Evolutionary conservation across 2,329 filamentous ascomycete genomes (phyloP).

Genomic region (Exophiala dermatitidis): DNA sequence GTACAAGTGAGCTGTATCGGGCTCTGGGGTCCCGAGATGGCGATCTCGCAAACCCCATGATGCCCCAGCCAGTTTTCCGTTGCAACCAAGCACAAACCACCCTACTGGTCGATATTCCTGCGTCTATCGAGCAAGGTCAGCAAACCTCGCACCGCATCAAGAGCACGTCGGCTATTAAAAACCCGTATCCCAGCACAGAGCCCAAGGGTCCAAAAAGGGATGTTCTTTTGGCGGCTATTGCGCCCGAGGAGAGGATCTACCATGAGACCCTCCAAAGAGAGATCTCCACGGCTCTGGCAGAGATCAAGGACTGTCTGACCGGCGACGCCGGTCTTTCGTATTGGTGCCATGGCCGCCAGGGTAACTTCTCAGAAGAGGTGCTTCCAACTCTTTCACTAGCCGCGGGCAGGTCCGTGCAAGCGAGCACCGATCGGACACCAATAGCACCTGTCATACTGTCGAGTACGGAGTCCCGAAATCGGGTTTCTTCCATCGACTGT

Average conservation of each 20-base stretch:
- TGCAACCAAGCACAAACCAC: constrained; percentile 40
- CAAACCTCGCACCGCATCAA: constrained; percentile 32
- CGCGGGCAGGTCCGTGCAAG: background rate
- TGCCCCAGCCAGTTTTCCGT: constrained; percentile 40
- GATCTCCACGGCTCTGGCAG: constrained; percentile 37
- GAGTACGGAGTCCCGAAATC: constrained; percentile 13
- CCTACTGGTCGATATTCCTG: constrained; percentile 52
- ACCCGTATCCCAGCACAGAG: constrained; percentile 45
- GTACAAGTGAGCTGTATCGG: background rate
- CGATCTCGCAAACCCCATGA: background rate
- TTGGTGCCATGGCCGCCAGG: background rate
- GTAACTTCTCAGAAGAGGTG: constrained; percentile 4
- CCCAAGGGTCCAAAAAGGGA: constrained; percentile 44
- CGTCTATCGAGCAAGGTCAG: constrained; percentile 51
- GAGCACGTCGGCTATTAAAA: constrained; percentile 40
- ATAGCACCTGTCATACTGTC: constrained; percentile 16
- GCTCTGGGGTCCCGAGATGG: background rate
- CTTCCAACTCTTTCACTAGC: background rate
- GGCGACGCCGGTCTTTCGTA: constrained; percentile 8
- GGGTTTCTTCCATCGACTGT: constrained; percentile 9
- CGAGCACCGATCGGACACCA: background rate
- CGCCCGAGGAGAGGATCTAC: constrained; percentile 30
- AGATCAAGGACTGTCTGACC: constrained; percentile 27
- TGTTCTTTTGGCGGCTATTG: constrained; percentile 35
- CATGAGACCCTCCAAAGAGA: constrained; percentile 26